Conservation (phyloP, 805 yeast species). For the Priceomyces medius region DNA sequence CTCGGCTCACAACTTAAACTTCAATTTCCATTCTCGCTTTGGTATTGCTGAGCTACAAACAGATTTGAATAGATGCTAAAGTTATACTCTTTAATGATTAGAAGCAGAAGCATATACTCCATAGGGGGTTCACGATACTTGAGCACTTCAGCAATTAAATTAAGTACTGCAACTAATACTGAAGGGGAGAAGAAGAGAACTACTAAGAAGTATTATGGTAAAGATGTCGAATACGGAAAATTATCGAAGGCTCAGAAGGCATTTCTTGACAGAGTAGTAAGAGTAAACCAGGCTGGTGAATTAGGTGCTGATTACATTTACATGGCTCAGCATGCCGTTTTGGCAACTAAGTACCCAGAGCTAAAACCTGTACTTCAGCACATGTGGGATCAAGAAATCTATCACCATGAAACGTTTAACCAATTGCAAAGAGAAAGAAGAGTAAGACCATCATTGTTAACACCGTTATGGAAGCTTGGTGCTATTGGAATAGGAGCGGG, state of each 20-base stretch:
- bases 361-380: conserved; percentile 79
- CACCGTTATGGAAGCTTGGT: conserved; percentile 92
- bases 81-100: not conserved
- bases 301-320: conserved; percentile 93
- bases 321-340: conserved; percentile 81
- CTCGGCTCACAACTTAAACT: not conserved
- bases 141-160: not conserved
- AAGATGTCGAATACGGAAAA: conserved; percentile 34
- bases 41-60: not conserved
- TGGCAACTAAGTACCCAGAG: conserved; percentile 68
- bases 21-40: not conserved
- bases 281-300: conserved; percentile 99
- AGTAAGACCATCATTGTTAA: conserved; percentile 86
- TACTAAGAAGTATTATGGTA: conserved; percentile 19
- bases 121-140: not conserved
- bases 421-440: conserved; percentile 69
- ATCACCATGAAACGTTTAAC: conserved; percentile 86
- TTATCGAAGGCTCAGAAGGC: conserved; percentile 61
- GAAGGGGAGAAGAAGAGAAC: conserved; percentile 7
- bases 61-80: not conserved
- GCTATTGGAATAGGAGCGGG: conserved; percentile 84
- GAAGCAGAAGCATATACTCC: not conserved
- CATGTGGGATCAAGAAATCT: conserved; percentile 98
- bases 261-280: conserved; percentile 66
- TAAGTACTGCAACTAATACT: not conserved